Evolutionary conservation across 805 yeast genomes (phyloP), one percentile per base, ranked within the genome.

Genomic region (Kuraishia hungarica): DNA sequence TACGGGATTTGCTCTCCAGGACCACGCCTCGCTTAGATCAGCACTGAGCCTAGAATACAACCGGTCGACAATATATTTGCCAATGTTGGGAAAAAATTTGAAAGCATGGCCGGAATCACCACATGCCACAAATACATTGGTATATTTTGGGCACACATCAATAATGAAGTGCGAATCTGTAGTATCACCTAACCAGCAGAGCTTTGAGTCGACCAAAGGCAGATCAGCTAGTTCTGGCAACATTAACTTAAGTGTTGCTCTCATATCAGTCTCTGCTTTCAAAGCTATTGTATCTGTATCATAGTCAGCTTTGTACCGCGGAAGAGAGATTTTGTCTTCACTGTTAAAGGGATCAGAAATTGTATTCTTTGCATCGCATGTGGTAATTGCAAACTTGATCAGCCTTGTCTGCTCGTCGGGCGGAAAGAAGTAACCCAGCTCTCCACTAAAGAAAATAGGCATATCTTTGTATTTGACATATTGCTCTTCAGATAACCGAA

Each of bases 371-470:
- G 39, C 19, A 52, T 65, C 69, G 13, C 61, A 59, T n/a, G 60
- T 62, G 13, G 67, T 61, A 39, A 71, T 58, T 0, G 74, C 76
- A 35, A 77, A 61, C 58, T 77, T 77, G 60, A 72, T 51, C n/a
- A 58, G 55, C 29, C 63, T 68, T 0, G 71, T 66, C 1, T 66
- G 66, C 7, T 64, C 59, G 58, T 76, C 80, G 13, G 81, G 81
- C 3, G 80, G 79, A 64, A 77, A 77, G 61, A 73, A 75, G 55
- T 75, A 77, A 0, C 81, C 80, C 54, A 60, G 52, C 48, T 72
- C 75, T 0, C 76, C 64, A 56, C 74, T 69, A 62, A 75, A 75
- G 24, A 77, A 71, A 10, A 76, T 66, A 1, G 81, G 81, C 19
- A 76, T 66, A 51, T 63, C 57, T 57, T 69, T 69, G 54, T 65